A percentile compares a stretch with the other conserved stretches of the same genome.
Conservation (phyloP, 179 eudicot species). For the Actinidia arguta region DNA sequence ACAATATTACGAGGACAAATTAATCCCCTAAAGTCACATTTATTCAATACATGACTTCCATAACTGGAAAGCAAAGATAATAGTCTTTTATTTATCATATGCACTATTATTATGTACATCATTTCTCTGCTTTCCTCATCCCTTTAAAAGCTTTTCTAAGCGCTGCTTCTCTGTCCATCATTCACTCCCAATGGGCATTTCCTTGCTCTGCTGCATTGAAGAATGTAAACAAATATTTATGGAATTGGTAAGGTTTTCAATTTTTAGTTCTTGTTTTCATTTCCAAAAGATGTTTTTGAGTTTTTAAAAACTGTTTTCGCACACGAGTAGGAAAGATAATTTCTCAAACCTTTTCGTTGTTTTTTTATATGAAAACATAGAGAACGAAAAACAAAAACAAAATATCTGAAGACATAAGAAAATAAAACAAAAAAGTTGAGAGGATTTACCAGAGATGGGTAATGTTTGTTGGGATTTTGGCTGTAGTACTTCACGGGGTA, state of each 20-base stretch:
- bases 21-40: background rate
- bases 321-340: background rate
- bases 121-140: background rate
- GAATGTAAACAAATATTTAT: background rate
- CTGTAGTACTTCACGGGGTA: slow-evolving; percentile 37
- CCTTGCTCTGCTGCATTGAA: slow-evolving; percentile 56
- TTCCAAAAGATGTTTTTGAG: background rate
- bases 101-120: background rate
- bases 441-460: slow-evolving; percentile 62
- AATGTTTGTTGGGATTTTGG: slow-evolving; percentile 67
- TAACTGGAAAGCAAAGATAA: background rate
- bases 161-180: slow-evolving; percentile 45
- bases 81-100: background rate
- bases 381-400: no score
- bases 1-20: background rate
- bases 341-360: no score
- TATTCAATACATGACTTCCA: background rate
- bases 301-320: no score
- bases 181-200: slow-evolving; percentile 62
- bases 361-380: no score
- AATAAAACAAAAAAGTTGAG: slow-evolving; percentile 40
- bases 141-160: slow-evolving; percentile 24
- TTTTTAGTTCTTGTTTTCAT: no score
- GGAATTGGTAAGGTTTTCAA: background rate
- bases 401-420: no score